These are phyloP conservation scores for Guadua angustifolia DNA, from an alignment of 176 grass and related monocot species.

Conservation along the genomic window DNA sequence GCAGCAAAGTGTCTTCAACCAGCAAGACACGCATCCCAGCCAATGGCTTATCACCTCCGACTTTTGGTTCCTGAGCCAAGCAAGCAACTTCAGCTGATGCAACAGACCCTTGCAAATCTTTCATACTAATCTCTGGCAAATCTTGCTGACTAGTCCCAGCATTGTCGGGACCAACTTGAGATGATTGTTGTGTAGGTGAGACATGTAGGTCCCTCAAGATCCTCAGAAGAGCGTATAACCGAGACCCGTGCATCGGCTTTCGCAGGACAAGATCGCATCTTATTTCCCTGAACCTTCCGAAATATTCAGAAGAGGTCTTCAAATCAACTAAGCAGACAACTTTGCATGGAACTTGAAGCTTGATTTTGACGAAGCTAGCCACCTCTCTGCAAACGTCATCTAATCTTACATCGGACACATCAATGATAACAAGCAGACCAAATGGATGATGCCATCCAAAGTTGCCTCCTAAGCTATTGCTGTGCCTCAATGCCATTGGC, in stretches of 20 bases:
- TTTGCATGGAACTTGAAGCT: slow-evolving; percentile 48
- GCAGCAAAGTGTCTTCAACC: slow-evolving; percentile 58
- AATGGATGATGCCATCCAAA: slow-evolving; percentile 20
- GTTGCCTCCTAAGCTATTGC: neutral
- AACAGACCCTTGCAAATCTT: neutral
- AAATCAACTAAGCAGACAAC: slow-evolving; percentile 55
- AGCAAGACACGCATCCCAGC: slow-evolving; percentile 60
- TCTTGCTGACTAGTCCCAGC: neutral
- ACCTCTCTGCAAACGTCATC: slow-evolving; percentile 34
- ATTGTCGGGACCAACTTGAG: slow-evolving; percentile 13
- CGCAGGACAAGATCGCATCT: slow-evolving; percentile 52
- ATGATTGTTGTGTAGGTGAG: neutral
- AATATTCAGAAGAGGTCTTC: slow-evolving; percentile 38
- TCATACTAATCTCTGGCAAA: neutral
- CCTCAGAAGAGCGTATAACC: slow-evolving; percentile 41
- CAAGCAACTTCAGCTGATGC: neutral
- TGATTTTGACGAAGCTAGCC: slow-evolving; percentile 17
- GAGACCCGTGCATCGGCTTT: slow-evolving; percentile 78
- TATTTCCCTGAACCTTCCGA: slow-evolving; percentile 42
- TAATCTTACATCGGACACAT: slow-evolving; percentile 40
- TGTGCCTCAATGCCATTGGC: slow-evolving; percentile 33
- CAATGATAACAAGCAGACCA: slow-evolving; percentile 55
- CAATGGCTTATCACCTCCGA: slow-evolving; percentile 52
- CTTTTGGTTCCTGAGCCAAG: neutral
- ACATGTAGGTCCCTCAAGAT: slow-evolving; percentile 41